Evolutionary conservation across 805 yeast genomes (phyloP), one percentile per base, ranked within the genome.

Genomic region (Candida vaughaniae): DNA sequence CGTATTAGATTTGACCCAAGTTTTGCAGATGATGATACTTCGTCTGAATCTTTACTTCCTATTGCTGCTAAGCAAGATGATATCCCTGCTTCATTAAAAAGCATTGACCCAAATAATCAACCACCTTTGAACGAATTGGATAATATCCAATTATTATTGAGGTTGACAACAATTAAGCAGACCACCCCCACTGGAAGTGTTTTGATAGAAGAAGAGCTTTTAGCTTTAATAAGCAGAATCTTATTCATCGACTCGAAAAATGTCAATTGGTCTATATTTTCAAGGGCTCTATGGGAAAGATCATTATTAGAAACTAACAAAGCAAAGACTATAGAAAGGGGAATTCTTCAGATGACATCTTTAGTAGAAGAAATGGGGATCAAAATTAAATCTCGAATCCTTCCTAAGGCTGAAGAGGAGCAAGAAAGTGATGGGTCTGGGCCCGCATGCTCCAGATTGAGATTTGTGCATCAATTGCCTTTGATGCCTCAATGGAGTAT

Each of bases 261-360:
- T 1, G 72, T 76, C 12, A 84, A 86, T 57, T 89, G 96, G 89
- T 62, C 85, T 1, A 58, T 91, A 3, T 88, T 81, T 51, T 78
- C 90, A 2, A 71, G 90, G 44, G 85, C 95, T 0, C 65, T 93
- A 29, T 93, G 97, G 96, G 85, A 83, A 52, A 77, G 98, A 56
- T 87, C 96, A 6, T 51, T 85, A 15, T 66, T 90, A 25, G 99
- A 93, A 57, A 77, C 95, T 0, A 71, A 73, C 33, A 81, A 80
- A 47, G 79, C 95, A 1, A 81, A 85, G 55, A 91, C 97, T 1
- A 82, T 91, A 16, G 98, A 93, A 62, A 75, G 99, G 56, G 98
- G 98, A 34, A 80, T 90, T 4, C 68, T 93, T 35, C 99, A 93
- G 61, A 81, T 93, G 82, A 91, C 90, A 37, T 82, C 95, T 3